A percentile compares a stretch with the other conserved stretches of the same genome.
phyloP scores from a whole-genome alignment of 192 early-diverging fungal species.

The Coemansia sp. region DNA sequence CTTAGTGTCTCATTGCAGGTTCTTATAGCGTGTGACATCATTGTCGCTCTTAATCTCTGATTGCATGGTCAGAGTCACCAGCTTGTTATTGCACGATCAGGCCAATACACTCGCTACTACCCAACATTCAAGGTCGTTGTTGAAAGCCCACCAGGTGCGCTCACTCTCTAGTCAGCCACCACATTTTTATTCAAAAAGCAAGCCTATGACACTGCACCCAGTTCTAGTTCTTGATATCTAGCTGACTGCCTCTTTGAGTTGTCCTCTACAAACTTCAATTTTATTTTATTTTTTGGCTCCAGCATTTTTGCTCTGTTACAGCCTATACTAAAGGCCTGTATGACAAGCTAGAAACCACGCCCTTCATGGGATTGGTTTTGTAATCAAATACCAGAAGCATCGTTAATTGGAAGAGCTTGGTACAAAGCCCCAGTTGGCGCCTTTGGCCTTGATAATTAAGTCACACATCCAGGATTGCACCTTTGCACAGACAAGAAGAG shows the following conservation, averaged over 20 bases:
- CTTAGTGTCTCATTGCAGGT: too few species aligned
- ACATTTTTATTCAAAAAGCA: neutral
- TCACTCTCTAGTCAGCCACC: neutral
- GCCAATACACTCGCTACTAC: too few species aligned
- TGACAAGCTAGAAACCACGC: neutral
- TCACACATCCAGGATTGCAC: neutral
- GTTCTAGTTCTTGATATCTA: neutral
- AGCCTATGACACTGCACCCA: neutral
- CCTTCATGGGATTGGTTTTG: neutral
- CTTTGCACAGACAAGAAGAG: neutral
- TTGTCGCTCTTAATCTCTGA: too few species aligned
- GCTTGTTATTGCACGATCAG: too few species aligned
- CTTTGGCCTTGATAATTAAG: neutral
- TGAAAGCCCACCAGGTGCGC: neutral
- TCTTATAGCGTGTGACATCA: too few species aligned
- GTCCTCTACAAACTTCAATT: neutral
- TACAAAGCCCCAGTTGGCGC: neutral
- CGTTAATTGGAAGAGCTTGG: neutral
- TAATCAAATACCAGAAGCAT: neutral
- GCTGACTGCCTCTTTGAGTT: neutral
- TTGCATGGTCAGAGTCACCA: too few species aligned
- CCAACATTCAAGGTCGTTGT: constrained; percentile 3
- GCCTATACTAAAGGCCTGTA: neutral
- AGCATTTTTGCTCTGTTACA: neutral
- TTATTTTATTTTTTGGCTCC: neutral